Conservation (phyloP, 2,329 filamentous ascomycete genomes). For the Cladophialophora immunda region DNA sequence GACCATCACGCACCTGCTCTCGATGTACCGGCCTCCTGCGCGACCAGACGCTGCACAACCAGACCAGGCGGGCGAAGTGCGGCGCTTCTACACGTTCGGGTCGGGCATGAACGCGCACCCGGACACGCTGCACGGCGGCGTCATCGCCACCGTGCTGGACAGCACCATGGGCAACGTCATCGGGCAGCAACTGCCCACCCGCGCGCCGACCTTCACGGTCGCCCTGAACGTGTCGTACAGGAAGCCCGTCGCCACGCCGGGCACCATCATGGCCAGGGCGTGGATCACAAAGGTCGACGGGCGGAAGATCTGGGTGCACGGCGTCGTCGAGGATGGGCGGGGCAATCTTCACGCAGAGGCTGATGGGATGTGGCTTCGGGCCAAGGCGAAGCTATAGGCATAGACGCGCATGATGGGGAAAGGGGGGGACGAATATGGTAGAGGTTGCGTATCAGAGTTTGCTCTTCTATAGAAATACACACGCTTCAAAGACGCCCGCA, state of each 20-base stretch:
- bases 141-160: slow-evolving; percentile 43
- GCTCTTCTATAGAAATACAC: not conserved
- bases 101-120: slow-evolving; percentile 43
- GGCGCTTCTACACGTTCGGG: slow-evolving; percentile 44
- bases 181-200: slow-evolving; percentile 12
- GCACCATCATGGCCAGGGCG: slow-evolving; percentile 48
- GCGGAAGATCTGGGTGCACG: slow-evolving; percentile 53
- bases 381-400: slow-evolving; percentile 34
- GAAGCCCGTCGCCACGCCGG: slow-evolving; percentile 48
- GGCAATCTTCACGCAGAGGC: slow-evolving; percentile 50
- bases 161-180: slow-evolving; percentile 40
- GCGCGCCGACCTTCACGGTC: slow-evolving; percentile 47
- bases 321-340: slow-evolving; percentile 50
- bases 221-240: slow-evolving; percentile 54
- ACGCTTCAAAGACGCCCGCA: not conserved
- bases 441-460: not conserved
- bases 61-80: slow-evolving; percentile 34
- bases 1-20: slow-evolving; percentile 33
- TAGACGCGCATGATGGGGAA: not conserved
- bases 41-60: not conserved
- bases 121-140: slow-evolving; percentile 43
- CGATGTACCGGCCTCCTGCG: slow-evolving; percentile 23
- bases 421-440: not conserved
- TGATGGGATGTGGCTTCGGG: slow-evolving; percentile 52
- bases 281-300: slow-evolving; percentile 46